Percentiles rank a stretch among this genome's conserved stretches.
phyloP scores from a whole-genome alignment of 805 yeast species.

The Ogataea henricii region DNA sequence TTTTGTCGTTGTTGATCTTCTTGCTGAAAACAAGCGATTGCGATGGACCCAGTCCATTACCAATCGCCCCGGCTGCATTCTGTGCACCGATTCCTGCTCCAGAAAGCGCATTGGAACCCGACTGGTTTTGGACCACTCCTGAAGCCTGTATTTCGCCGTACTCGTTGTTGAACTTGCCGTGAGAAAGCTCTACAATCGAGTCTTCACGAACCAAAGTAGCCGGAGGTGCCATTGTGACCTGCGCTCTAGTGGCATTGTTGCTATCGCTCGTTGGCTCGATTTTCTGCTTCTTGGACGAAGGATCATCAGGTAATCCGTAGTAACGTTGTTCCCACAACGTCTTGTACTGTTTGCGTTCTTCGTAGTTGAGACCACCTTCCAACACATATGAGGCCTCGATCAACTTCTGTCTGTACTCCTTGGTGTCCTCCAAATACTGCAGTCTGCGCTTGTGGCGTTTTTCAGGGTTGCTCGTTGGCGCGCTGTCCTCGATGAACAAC shows the following conservation, averaged over 20 bases:
- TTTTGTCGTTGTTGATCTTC: constrained; percentile 44
- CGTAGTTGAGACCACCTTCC: constrained; percentile 20
- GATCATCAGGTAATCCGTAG: constrained; percentile 8
- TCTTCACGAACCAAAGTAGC: constrained; percentile 27
- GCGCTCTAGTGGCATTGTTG: background rate
- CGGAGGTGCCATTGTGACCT: constrained; percentile 27
- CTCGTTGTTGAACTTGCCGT: constrained; percentile 33
- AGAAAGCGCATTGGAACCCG: constrained; percentile 33
- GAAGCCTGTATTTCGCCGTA: constrained; percentile 63
- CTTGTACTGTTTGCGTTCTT: constrained; percentile 27
- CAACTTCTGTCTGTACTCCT: constrained; percentile 33
- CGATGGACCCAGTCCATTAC: constrained; percentile 62
- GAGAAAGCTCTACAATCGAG: constrained; percentile 23
- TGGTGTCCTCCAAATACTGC: constrained; percentile 34
- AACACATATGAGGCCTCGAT: constrained; percentile 29
- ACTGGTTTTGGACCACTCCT: constrained; percentile 46
- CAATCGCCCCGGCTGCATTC: constrained; percentile 29
- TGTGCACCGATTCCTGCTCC: constrained; percentile 15
- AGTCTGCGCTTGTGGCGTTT: constrained; percentile 35
- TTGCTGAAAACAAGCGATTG: constrained; percentile 58
- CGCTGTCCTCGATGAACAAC: constrained; percentile 71
- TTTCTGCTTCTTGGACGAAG: constrained; percentile 13
- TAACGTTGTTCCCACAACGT: constrained; percentile 24
- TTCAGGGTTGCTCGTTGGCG: constrained; percentile 21
- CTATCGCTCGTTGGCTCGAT: constrained; percentile 1